phyloP scores from a whole-genome alignment of 352 stramenopile species.

The Phytophthora pini region DNA sequence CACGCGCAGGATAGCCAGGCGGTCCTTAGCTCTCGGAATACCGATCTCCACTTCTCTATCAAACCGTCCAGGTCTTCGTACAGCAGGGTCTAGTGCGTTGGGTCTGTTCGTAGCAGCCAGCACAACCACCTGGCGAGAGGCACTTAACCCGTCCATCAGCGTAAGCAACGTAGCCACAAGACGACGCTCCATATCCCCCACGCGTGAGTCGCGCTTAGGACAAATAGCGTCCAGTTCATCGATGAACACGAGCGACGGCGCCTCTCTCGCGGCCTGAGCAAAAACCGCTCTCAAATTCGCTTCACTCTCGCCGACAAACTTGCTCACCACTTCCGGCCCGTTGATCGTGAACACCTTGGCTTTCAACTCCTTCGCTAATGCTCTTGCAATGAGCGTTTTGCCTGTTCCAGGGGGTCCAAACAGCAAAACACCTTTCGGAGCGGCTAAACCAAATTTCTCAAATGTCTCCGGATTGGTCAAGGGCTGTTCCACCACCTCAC shows the following conservation, averaged over 20 bases:
- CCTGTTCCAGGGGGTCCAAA: slow-evolving; percentile 96
- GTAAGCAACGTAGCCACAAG: slow-evolving; percentile 91
- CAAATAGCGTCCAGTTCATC: slow-evolving; percentile 94
- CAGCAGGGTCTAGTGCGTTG: slow-evolving; percentile 92
- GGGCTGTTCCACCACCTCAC: slow-evolving; percentile 97
- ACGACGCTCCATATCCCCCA: slow-evolving; percentile 83
- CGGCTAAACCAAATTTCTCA: slow-evolving; percentile 92
- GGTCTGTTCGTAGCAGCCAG: slow-evolving; percentile 87
- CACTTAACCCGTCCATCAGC: slow-evolving; percentile 88
- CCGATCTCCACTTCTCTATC: slow-evolving; percentile 97
- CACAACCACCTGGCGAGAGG: slow-evolving; percentile 69
- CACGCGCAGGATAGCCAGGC: slow-evolving; percentile 94
- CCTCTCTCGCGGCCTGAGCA: slow-evolving; percentile 46
- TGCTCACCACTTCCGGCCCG: slow-evolving; percentile 95
- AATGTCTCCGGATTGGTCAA: slow-evolving; percentile 95
- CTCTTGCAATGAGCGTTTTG: slow-evolving; percentile 95
- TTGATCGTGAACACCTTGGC: slow-evolving; percentile 97
- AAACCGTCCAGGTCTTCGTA: slow-evolving; percentile 95
- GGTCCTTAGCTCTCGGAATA: slow-evolving; percentile 93
- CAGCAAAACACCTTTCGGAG: slow-evolving; percentile 95
- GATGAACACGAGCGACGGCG: slow-evolving; percentile 79
- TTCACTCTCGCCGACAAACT: slow-evolving; percentile 94
- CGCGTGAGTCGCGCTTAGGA: slow-evolving; percentile 80
- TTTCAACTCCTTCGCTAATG: slow-evolving; percentile 92
- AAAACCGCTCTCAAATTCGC: slow-evolving; percentile 82